A percentile compares a stretch with the other conserved stretches of the same genome.
Conservation (phyloP, 257 asterid species). For the Solanum chiquidenum region DNA sequence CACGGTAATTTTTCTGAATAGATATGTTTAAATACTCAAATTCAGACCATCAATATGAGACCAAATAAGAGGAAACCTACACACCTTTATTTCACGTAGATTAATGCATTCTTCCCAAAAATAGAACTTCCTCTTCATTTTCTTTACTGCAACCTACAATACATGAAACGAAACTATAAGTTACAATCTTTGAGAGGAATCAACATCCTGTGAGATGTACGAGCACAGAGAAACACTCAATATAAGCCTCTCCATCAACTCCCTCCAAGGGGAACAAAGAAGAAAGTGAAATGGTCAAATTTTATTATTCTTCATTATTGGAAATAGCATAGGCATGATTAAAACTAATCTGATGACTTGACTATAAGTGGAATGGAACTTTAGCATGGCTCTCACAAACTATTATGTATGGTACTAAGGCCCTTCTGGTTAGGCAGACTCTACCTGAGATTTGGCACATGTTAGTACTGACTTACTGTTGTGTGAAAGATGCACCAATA, state of each 20-base stretch:
- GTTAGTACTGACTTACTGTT: background rate
- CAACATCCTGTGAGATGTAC: background rate
- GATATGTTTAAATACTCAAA: background rate
- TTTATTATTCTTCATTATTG: background rate
- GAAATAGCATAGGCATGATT: background rate
- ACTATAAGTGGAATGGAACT: background rate
- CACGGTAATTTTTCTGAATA: background rate
- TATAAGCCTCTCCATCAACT: background rate
- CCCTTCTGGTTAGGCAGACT: background rate
- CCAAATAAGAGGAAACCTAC: background rate
- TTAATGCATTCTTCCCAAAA: slow-evolving; percentile 84
- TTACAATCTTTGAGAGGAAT: background rate
- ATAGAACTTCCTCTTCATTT: slow-evolving; percentile 84
- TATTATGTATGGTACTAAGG: background rate
- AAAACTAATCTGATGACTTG: background rate
- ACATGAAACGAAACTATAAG: background rate
- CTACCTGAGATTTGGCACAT: background rate
- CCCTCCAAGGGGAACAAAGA: background rate
- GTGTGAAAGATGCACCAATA: background rate
- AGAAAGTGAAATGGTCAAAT: background rate
- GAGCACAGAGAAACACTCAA: background rate
- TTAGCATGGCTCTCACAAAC: background rate
- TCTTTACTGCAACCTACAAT: slow-evolving; percentile 85
- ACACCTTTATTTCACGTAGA: slow-evolving; percentile 83
- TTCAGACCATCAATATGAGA: slow-evolving; percentile 1